These are phyloP conservation scores for Oryza australiensis DNA, from an alignment of 176 grass and related monocot genomes.

Conservation along the genomic window DNA sequence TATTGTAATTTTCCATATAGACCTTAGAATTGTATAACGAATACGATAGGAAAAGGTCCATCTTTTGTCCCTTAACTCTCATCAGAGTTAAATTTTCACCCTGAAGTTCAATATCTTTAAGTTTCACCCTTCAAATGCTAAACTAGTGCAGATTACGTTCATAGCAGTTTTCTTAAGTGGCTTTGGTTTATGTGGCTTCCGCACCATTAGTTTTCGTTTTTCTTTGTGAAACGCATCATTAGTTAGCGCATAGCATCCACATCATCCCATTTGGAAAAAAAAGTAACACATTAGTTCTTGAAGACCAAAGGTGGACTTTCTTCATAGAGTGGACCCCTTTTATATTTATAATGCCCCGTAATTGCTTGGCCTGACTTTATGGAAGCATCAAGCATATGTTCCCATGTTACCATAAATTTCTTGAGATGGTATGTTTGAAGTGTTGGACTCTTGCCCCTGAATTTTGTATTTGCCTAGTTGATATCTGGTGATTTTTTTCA, in stretches of 20 bases:
- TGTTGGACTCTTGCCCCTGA: background rate
- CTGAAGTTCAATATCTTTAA: background rate
- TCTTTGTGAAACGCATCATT: background rate
- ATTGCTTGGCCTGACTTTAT: constrained; percentile 19
- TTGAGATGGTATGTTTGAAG: background rate
- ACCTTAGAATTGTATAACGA: background rate
- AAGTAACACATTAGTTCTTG: background rate
- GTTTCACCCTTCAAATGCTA: background rate
- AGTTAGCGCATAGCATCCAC: background rate
- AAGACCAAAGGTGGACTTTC: background rate
- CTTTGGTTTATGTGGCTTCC: background rate
- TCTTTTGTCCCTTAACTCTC: background rate
- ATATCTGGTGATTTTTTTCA: constrained; percentile 38
- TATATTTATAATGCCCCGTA: constrained; percentile 16
- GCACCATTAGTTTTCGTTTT: background rate
- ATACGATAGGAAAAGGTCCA: background rate
- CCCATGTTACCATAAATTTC: constrained; percentile 17
- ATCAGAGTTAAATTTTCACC: background rate
- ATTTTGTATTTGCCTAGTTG: constrained; percentile 22
- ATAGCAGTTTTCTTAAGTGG: background rate
- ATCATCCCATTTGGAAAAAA: background rate
- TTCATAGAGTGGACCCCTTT: constrained; percentile 1
- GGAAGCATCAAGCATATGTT: constrained; percentile 7
- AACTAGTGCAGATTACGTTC: background rate
- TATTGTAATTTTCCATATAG: background rate